Percentiles rank a stretch among this genome's conserved stretches.
Conservation (phyloP, 441 rosid species). For the Arabidopsis lyrata region DNA sequence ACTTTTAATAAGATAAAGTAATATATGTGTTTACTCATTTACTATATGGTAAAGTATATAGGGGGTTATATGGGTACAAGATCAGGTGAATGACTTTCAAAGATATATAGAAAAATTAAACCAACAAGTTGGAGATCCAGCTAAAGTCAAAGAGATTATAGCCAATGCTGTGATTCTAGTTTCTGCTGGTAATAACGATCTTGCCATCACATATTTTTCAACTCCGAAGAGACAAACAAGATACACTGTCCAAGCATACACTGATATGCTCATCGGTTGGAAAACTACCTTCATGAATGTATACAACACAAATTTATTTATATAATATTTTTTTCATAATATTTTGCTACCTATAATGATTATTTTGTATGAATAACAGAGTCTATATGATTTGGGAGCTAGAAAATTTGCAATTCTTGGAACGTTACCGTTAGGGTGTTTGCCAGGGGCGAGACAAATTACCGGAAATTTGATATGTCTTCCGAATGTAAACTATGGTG, state of each 20-base stretch:
- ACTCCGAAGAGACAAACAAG: background rate
- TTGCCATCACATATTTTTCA: slow-evolving; percentile 34
- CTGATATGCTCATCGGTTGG: slow-evolving; percentile 34
- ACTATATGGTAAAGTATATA: background rate
- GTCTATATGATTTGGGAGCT: slow-evolving; percentile 34
- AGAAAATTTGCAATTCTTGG: slow-evolving; percentile 43
- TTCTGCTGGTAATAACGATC: slow-evolving; percentile 39
- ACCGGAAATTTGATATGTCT: slow-evolving; percentile 2
- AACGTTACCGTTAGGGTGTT: slow-evolving; percentile 39
- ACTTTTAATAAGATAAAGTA: background rate
- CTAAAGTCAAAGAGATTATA: slow-evolving; percentile 24
- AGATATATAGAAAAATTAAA: slow-evolving; percentile 22
- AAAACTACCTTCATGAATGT: slow-evolving; percentile 23
- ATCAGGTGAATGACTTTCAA: slow-evolving; percentile 38
- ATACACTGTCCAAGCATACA: slow-evolving; percentile 21
- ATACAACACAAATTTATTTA: background rate
- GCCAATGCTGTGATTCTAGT: slow-evolving; percentile 32
- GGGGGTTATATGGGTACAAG: slow-evolving; percentile 39
- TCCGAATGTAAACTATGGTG: slow-evolving; percentile 16
- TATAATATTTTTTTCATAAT: background rate
- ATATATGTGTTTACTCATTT: background rate
- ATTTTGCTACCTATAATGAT: background rate
- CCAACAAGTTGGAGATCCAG: slow-evolving; percentile 7
- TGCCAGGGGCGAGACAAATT: slow-evolving; percentile 33
- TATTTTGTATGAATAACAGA: slow-evolving; percentile 14